A percentile compares a stretch with the other conserved stretches of the same genome.
Evolutionary conservation across 306 rosid species (phyloP).

Genomic region (Dryas octopetala): DNA sequence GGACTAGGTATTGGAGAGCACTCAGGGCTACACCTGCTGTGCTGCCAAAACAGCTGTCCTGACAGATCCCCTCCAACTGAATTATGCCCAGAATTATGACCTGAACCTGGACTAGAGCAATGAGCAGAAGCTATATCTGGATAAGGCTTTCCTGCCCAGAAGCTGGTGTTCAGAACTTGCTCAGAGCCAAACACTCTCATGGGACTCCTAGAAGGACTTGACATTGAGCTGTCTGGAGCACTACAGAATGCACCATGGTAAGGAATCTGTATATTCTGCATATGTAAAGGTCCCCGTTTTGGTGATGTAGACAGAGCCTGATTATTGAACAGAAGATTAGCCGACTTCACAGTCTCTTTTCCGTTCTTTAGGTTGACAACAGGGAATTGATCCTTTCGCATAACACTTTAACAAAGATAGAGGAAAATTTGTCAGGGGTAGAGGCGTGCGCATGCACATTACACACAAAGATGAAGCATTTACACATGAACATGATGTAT

Average conservation of each 20-base stretch:
- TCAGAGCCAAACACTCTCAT: constrained; percentile 60
- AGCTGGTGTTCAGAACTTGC: constrained; percentile 52
- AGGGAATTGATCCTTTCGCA: constrained; percentile 60
- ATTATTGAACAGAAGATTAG: constrained; percentile 52
- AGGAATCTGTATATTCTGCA: constrained; percentile 80
- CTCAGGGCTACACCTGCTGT: constrained; percentile 67
- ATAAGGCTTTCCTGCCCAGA: constrained; percentile 54
- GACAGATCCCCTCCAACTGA: constrained; percentile 94
- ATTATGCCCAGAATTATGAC: constrained; percentile 91
- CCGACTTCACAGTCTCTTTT: constrained; percentile 50
- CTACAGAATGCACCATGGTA: constrained; percentile 61
- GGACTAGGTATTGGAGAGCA: constrained; percentile 89
- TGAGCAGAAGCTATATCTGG: constrained; percentile 73
- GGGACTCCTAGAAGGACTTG: constrained; percentile 81
- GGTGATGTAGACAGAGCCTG: constrained; percentile 66
- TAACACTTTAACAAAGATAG: constrained; percentile 46
- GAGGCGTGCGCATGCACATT: not conserved
- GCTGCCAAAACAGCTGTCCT: constrained; percentile 60
- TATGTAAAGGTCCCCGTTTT: constrained; percentile 62
- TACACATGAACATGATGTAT: not conserved
- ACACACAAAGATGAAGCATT: not conserved
- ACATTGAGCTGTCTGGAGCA: constrained; percentile 77
- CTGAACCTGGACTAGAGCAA: constrained; percentile 97
- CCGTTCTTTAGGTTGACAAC: constrained; percentile 46
- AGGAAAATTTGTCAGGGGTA: constrained; percentile 31